phyloP scores from a whole-genome alignment of 768 basidiomycete genomes.

The Tylopilus vinaceipallidus region DNA sequence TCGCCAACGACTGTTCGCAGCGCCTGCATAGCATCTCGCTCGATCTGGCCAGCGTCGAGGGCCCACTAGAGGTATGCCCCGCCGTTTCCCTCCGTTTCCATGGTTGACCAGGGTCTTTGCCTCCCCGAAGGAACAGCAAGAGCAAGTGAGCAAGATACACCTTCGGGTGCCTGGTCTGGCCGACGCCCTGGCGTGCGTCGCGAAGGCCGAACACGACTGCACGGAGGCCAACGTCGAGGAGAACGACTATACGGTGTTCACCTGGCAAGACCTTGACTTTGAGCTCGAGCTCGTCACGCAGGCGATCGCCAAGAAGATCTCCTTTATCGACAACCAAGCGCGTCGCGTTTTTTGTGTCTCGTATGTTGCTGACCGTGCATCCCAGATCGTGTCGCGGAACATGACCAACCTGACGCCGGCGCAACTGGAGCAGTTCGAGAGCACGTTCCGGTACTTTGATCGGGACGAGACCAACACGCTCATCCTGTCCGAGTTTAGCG shows the following conservation, averaged over 20 bases:
- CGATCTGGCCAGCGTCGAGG: slow-evolving; percentile 72
- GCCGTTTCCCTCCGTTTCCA: slow-evolving; percentile 2
- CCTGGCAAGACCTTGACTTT: slow-evolving; percentile 84
- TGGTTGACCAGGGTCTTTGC: slow-evolving; percentile 5
- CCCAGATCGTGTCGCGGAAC: slow-evolving; percentile 92
- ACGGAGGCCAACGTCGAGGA: slow-evolving; percentile 89
- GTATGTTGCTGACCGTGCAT: slow-evolving; percentile 9
- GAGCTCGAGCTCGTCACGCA: slow-evolving; percentile 82
- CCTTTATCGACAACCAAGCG: slow-evolving; percentile 96
- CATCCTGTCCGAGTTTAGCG: slow-evolving; percentile 81
- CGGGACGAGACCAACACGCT: slow-evolving; percentile 90
- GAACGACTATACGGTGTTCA: slow-evolving; percentile 93
- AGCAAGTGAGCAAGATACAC: slow-evolving; percentile 61
- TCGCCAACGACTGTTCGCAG: slow-evolving; percentile 76
- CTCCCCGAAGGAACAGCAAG: slow-evolving; percentile 66
- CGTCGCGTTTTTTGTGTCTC: neutral
- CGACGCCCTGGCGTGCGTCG: slow-evolving; percentile 53
- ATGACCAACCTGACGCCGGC: slow-evolving; percentile 95
- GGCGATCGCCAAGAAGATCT: slow-evolving; percentile 84
- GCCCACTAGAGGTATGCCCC: slow-evolving; percentile 63
- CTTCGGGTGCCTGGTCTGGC: slow-evolving; percentile 65
- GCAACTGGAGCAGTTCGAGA: slow-evolving; percentile 94
- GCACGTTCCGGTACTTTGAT: slow-evolving; percentile 97
- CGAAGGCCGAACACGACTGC: slow-evolving; percentile 72
- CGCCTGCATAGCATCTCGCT: slow-evolving; percentile 63